Base-by-base conservation (phyloP, 1,284 basidiomycete genomes). In the Ceratobasidium papillatum region DNA sequence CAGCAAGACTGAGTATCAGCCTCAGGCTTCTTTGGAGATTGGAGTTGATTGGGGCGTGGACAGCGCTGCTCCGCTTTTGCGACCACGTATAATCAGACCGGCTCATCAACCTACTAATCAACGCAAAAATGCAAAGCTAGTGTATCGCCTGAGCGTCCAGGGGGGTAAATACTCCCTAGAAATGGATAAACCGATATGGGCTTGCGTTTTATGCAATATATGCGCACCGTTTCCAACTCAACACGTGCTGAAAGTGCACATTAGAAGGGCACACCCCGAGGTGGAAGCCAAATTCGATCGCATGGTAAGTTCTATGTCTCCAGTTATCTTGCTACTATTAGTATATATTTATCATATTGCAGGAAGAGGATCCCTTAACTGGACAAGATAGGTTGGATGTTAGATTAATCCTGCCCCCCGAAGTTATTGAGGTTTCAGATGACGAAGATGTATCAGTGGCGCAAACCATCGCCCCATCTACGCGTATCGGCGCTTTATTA, bases 191-290 rank as follows among this genome's bases (percentile, higher is more conserved):
- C 38, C 45, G 12, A 25, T 43, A 11, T 71, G 68, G 68, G 56
- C 56, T 34, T 71, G 68, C n/a, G 36, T 52, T n/a, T 45, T 71
- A 17, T 71, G 68, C 36, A 61, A 30, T 71, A 49, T 71, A 71
- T 71, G 68, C 68, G 68, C 68, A 45, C 54, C 68, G 14, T 71
- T 71, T 32, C 68, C 68, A 11, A 61, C 54, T 14, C 56, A 34
- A 45, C 68, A 71, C 17, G 34, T 71, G 1, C 56, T 71, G 3
- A 54, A 56, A 49, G 68, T 61, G 19, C 68, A 71, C 32, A 27
- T 59, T n/a, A 25, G 54, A 27, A 54, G 68, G 11, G 68, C 68
- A 9, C 68, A 71, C 36, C 68, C 56, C 5, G 38, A 59, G 17
- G 68, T 59, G 1, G 41, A 71, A 43, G 30, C 49, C 17, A 58